phyloP scores from a whole-genome alignment of 2,329 filamentous ascomycete genomes.

The Setomelanomma holmii region DNA sequence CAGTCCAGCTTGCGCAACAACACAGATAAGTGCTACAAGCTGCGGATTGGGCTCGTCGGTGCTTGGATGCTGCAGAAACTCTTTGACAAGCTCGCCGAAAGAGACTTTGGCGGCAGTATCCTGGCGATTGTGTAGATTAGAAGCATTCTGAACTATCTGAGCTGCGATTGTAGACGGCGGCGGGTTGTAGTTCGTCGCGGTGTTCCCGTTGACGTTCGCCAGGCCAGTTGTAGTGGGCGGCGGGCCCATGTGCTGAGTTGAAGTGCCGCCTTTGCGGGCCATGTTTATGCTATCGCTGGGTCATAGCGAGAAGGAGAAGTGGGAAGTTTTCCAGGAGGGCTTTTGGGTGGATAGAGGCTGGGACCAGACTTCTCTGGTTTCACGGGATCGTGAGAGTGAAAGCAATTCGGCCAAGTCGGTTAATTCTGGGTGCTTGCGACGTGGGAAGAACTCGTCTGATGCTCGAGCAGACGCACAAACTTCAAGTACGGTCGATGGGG shows the following conservation, averaged over 20 bases:
- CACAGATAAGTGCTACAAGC: constrained; percentile 85
- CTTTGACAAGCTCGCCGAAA: constrained; percentile 76
- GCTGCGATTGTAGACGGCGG: constrained; percentile 84
- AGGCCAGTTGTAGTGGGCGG: constrained; percentile 28
- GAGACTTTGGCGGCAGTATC: constrained; percentile 73
- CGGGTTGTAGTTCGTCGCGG: constrained; percentile 8
- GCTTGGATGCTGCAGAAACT: constrained; percentile 59
- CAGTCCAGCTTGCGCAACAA: constrained; percentile 80
- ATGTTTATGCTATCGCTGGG: constrained; percentile 39
- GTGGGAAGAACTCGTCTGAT: too few relatives aligned
- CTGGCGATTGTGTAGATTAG: constrained; percentile 67
- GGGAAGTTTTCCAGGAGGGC: neutral
- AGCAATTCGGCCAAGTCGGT: too few relatives aligned
- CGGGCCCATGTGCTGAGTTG: constrained; percentile 37
- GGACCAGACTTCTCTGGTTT: too few relatives aligned
- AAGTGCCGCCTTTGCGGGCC: constrained; percentile 50
- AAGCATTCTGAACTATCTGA: constrained; percentile 83
- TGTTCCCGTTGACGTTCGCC: constrained; percentile 12
- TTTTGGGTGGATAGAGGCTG: neutral
- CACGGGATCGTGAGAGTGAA: too few relatives aligned
- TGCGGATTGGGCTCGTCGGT: constrained; percentile 70
- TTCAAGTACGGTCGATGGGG: too few relatives aligned
- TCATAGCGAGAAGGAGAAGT: constrained; percentile 27
- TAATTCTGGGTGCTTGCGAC: too few relatives aligned
- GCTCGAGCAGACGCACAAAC: too few relatives aligned